Conservation (phyloP, 345 rosid genomes). For the Eucalyptus microcorys region DNA sequence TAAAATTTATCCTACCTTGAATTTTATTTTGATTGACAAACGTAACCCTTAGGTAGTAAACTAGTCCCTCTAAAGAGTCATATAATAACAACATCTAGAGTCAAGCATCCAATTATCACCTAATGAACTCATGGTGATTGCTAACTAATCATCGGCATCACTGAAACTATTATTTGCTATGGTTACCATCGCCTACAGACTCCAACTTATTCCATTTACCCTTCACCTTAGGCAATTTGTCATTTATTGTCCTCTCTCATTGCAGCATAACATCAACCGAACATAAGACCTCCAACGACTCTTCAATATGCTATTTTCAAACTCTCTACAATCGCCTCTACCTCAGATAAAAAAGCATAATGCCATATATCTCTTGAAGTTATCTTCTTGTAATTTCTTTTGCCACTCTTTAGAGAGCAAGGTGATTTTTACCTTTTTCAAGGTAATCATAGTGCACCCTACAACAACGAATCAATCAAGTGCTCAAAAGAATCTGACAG, state of each 20-base stretch:
- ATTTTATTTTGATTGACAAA: too few relatives aligned
- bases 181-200: neutral
- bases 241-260: neutral
- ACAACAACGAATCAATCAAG: neutral
- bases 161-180: neutral
- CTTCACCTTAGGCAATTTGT: neutral
- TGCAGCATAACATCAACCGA: neutral
- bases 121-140: neutral
- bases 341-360: neutral
- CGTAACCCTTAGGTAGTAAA: neutral
- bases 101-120: neutral
- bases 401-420: neutral
- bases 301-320: neutral
- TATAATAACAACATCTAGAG: neutral
- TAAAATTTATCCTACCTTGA: rapidly evolving
- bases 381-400: neutral
- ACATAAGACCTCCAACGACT: neutral
- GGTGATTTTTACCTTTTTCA: neutral
- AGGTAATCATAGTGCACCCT: neutral
- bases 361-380: neutral
- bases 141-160: neutral
- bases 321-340: neutral
- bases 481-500: neutral
- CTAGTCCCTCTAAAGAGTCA: rapidly evolving
- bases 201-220: neutral